phyloP scores from a whole-genome alignment of 2,329 filamentous ascomycete species.

The Sporothrix euskadiensis region DNA sequence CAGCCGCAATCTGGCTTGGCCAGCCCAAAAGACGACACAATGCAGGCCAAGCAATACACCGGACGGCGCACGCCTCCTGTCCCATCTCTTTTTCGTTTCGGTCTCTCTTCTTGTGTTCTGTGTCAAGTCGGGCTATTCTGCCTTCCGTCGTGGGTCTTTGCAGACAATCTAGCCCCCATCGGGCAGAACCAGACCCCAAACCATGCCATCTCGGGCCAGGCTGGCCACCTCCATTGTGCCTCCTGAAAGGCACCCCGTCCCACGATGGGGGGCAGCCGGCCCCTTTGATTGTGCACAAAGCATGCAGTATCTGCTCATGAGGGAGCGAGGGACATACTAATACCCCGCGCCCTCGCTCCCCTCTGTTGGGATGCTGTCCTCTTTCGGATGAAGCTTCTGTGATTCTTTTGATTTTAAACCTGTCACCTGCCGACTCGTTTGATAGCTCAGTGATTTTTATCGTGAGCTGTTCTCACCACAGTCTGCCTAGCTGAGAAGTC shows the following conservation, averaged over 20 bases:
- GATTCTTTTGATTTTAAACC: not conserved
- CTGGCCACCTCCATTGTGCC: not conserved
- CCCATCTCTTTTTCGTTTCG: not conserved
- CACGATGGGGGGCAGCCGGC: not conserved
- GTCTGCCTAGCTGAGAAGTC: not conserved
- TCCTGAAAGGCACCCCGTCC: not conserved
- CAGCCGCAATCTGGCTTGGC: slow-evolving; percentile 21
- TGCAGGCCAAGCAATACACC: not conserved
- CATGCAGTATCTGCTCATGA: not conserved
- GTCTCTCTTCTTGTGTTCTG: not conserved
- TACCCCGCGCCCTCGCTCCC: slow-evolving; percentile 16
- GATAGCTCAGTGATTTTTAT: not conserved
- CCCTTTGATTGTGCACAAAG: not conserved
- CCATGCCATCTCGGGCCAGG: slow-evolving; percentile 6
- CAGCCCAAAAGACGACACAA: not conserved
- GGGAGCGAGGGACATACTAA: not conserved
- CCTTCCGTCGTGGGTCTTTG: slow-evolving; percentile 15
- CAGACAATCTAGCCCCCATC: slow-evolving; percentile 5
- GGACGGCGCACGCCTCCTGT: not conserved
- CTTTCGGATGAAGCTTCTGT: not conserved
- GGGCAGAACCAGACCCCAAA: slow-evolving; percentile 17
- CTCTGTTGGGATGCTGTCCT: not conserved
- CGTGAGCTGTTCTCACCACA: not conserved
- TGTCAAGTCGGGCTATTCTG: not conserved
- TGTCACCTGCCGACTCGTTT: not conserved